Percentiles rank a stretch among this genome's conserved stretches.
These are phyloP conservation scores for Debaryomyces tyrocola DNA, from an alignment of 805 yeast genomes.

Conservation along the genomic window DNA sequence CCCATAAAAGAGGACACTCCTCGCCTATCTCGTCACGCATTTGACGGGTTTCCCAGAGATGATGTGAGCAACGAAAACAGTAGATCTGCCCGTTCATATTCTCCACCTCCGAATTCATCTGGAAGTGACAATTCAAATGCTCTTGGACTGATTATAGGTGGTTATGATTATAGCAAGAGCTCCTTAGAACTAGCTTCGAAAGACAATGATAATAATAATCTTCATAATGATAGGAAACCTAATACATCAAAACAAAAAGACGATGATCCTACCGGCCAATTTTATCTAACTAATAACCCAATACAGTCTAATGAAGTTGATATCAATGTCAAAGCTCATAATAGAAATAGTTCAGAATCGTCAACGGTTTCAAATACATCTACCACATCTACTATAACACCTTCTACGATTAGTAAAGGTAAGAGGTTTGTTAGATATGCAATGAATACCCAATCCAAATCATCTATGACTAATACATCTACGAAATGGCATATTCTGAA, in stretches of 20 bases:
- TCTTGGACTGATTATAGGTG: constrained; percentile 29
- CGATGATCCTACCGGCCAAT: not conserved
- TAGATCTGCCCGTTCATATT: not conserved
- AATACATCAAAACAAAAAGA: not conserved
- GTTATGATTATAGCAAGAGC: constrained; percentile 27
- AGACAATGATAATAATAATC: not conserved
- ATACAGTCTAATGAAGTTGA: not conserved
- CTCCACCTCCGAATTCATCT: constrained; percentile 18
- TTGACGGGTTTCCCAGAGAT: not conserved
- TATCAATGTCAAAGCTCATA: constrained; percentile 13
- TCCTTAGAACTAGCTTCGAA: constrained; percentile 12
- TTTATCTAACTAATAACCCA: not conserved
- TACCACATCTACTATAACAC: constrained; percentile 22
- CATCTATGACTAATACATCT: constrained; percentile 35
- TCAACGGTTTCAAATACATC: constrained; percentile 33
- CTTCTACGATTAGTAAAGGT: constrained; percentile 24
- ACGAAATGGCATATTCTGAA: constrained; percentile 72
- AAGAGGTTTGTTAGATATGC: constrained; percentile 44
- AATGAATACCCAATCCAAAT: constrained; percentile 34
- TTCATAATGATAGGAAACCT: not conserved
- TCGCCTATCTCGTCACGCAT: not conserved
- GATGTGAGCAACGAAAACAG: constrained; percentile 1
- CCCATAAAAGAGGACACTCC: constrained; percentile 6
- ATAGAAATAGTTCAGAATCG: constrained; percentile 36
- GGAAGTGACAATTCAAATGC: constrained; percentile 22